phyloP scores from a whole-genome alignment of 75 land plant genomes.

The Picea sitchensis region DNA sequence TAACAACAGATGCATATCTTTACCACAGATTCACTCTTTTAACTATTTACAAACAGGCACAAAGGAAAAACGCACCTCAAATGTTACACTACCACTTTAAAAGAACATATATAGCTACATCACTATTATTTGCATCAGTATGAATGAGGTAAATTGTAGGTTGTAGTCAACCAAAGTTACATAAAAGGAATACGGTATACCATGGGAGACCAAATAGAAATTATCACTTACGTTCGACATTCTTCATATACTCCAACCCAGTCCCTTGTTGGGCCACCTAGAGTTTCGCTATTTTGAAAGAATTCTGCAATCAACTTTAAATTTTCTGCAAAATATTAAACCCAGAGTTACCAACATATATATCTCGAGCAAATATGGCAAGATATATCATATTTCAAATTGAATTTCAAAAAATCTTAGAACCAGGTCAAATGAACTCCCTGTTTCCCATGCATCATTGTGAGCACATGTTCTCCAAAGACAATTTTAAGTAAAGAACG shows the following conservation, averaged over 20 bases:
- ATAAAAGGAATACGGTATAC: background rate
- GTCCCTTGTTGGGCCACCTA: conserved; percentile 89
- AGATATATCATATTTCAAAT: background rate
- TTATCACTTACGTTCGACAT: conserved; percentile 80
- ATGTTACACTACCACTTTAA: background rate
- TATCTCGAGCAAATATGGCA: background rate
- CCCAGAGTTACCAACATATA: background rate
- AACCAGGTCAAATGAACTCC: background rate
- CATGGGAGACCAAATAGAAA: background rate
- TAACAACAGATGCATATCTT: too few relatives aligned
- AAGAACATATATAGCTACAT: conserved; percentile 3
- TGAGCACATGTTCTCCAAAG: too few relatives aligned
- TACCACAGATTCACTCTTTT: background rate
- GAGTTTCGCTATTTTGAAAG: conserved; percentile 83
- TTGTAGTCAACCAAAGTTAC: background rate
- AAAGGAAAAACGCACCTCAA: background rate
- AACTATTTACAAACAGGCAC: background rate
- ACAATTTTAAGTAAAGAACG: background rate
- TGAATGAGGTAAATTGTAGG: background rate
- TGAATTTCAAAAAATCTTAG: background rate
- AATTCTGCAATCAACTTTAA: conserved; percentile 91
- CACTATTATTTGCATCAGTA: background rate
- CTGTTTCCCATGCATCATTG: background rate
- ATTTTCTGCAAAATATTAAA: conserved; percentile 58
- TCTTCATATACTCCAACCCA: conserved; percentile 98